Evolutionary conservation across 2,329 filamentous ascomycete species (phyloP), one percentile per base, ranked within the genome.

Genomic region (Neopestalotiopsis rosae): DNA sequence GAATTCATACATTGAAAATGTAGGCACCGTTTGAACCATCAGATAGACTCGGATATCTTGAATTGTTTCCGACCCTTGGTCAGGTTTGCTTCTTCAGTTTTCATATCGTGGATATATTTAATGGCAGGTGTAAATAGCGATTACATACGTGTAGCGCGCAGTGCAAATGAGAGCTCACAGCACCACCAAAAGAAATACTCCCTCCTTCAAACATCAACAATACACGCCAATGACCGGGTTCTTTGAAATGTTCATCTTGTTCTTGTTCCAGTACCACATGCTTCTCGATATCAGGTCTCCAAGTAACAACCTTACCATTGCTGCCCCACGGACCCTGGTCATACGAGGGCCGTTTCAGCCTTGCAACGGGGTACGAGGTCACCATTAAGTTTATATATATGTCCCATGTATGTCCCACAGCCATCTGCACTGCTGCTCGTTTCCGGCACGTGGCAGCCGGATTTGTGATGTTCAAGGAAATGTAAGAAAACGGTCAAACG

Each of bases 341-440:
- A 66, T 66, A 66, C 63, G 42, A 66, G 63, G 28, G 10, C 7
- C 30, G 49, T 66, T 66, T 66, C 63, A 66, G 63, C 63, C 62
- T 65, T 20, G 62, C 24, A 32, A 40, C 13, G 28, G 32, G 30
- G 28, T 40, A 12, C 12, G n/a, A 34, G 17, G 20, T 30, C 10
- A 24, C n/a, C 7, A 20, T 59, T 40, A 62, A 10, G 13, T 38
- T 34, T 40, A 38, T 20, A 34, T 62, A 34, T 30, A 17, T 30
- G 30, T 4, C 32, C 34, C 6, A 13, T 12, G 2, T 62, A 20
- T 28, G 6, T 10, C 6, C 57, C 30, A 5, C 6, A 5, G 6
- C 17, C 30, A 30, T 34, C 3, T 59, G 57, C 24, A 5, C 24
- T 30, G 5, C 30, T 56, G 14, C 24, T 58, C 56, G 10, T 30